Percentiles rank a stretch among this genome's conserved stretches.
Evolutionary conservation across 352 stramenopile genomes (phyloP).

Genomic region (Blastocystis sp.): DNA sequence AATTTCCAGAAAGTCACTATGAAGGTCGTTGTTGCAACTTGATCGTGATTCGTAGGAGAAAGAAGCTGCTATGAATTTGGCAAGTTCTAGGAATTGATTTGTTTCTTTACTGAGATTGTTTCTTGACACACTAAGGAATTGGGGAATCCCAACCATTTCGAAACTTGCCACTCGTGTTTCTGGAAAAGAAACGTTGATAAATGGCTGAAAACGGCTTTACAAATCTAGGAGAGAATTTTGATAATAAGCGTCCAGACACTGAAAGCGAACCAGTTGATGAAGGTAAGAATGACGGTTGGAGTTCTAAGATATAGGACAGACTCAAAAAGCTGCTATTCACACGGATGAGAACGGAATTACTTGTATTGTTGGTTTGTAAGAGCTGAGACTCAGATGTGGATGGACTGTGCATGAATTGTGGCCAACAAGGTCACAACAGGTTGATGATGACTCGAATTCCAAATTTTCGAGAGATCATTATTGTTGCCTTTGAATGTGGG

Average conservation of each 20-base stretch:
- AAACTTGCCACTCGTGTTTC: not conserved
- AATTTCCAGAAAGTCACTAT: conserved; percentile 56
- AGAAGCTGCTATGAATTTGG: not conserved
- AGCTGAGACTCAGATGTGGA: conserved; percentile 67
- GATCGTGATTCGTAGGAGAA: conserved; percentile 22
- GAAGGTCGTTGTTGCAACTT: not conserved
- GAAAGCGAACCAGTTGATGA: not conserved
- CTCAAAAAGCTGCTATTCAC: not conserved
- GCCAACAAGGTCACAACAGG: conserved; percentile 75
- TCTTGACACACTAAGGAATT: not conserved
- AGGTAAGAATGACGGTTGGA: not conserved
- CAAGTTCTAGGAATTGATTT: not conserved
- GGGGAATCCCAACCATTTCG: not conserved
- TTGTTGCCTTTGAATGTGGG: conserved; percentile 82
- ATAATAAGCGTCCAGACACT: not conserved
- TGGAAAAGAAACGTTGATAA: not conserved
- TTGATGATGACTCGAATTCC: conserved; percentile 83
- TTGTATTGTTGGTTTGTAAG: conserved; percentile 24
- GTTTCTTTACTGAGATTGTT: conserved; percentile 31
- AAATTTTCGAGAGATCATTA: conserved; percentile 85
- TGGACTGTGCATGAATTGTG: conserved; percentile 82
- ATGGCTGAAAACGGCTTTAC: conserved; percentile 50
- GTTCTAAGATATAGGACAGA: not conserved
- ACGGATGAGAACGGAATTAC: conserved; percentile 59
- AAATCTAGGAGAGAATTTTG: conserved; percentile 37